Evolutionary conservation across 257 asterid genomes (phyloP), one percentile per base, ranked within the genome.

Genomic region (Nyctanthes arbortristis): DNA sequence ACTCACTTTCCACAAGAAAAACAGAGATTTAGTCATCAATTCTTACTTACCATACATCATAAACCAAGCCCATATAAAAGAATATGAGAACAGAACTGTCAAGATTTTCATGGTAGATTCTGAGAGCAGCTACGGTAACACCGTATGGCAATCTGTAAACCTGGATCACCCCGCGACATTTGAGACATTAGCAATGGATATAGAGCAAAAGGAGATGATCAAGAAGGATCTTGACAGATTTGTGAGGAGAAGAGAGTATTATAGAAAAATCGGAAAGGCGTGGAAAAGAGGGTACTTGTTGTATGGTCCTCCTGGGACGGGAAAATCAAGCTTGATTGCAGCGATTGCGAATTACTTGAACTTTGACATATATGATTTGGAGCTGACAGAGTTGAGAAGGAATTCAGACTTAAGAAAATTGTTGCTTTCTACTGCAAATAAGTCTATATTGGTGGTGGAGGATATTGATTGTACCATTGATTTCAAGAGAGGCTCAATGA

Each of bases 231-330:
- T 88, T 0, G 82, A 84, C 7, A 64, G 76, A 63, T n/a, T n/a
- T n/a, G n/a, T n/a, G n/a, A n/a, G n/a, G n/a, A n/a, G n/a, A n/a
- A n/a, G n/a, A n/a, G n/a, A n/a, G n/a, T n/a, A n/a, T n/a, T n/a
- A n/a, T n/a, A n/a, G n/a, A n/a, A n/a, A n/a, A n/a, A n/a, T n/a
- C n/a, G n/a, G n/a, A n/a, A n/a, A n/a, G n/a, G n/a, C n/a, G n/a
- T n/a, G n/a, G n/a, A n/a, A n/a, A n/a, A 79, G 96, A 73, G 95
- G 96, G 52, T 86, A 86, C 45, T 69, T 89, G 82, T 22, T 89
- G 81, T 83, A 87, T 59, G 96, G 93, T 9, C 96, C 93, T 47
- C 96, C 96, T 3, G 91, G 96, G 68, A 89, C 96, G 0, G 93
- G 91, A n/a, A 87, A 87, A 78, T 89, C 96, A n/a, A 89, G 96